A percentile compares a stretch with the other conserved stretches of the same genome.
Conservation (phyloP, 2,329 filamentous ascomycete genomes). For the Aspergillus thermomutatus region DNA sequence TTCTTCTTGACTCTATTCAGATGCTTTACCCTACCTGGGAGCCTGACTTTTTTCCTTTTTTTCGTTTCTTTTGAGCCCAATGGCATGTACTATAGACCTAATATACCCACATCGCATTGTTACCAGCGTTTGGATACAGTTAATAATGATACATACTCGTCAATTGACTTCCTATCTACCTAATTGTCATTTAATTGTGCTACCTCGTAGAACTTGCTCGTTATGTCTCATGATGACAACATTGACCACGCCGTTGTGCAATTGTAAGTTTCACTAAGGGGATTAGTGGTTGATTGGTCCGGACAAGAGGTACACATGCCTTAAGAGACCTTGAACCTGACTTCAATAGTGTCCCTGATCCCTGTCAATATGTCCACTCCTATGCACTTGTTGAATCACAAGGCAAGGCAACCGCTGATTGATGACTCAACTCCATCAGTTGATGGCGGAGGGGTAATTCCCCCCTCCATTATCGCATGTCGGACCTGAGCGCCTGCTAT, state of each 20-base stretch:
- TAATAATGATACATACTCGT: not conserved
- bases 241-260: not conserved
- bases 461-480: not conserved
- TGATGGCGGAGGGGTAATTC: not conserved
- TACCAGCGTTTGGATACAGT: slow-evolving; percentile 12
- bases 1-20: slow-evolving; percentile 10
- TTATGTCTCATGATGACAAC: slow-evolving; percentile 5
- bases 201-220: not conserved
- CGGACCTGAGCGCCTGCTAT: not conserved
- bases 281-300: not conserved
- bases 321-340: not conserved
- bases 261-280: not conserved
- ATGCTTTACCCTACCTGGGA: slow-evolving; percentile 3
- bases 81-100: slow-evolving; percentile 39
- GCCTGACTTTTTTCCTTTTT: slow-evolving; percentile 3
- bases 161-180: not conserved
- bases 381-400: slow-evolving; percentile 1
- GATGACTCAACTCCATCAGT: not conserved
- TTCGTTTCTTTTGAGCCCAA: slow-evolving; percentile 15
- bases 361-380: slow-evolving; percentile 2
- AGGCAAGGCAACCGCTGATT: not conserved
- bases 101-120: slow-evolving; percentile 32
- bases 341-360: slow-evolving; percentile 3
- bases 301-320: not conserved
- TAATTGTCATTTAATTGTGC: not conserved